A percentile compares a stretch with the other conserved stretches of the same genome.
These are phyloP conservation scores for Suillus discolor DNA, from an alignment of 768 basidiomycete species.

Conservation along the genomic window DNA sequence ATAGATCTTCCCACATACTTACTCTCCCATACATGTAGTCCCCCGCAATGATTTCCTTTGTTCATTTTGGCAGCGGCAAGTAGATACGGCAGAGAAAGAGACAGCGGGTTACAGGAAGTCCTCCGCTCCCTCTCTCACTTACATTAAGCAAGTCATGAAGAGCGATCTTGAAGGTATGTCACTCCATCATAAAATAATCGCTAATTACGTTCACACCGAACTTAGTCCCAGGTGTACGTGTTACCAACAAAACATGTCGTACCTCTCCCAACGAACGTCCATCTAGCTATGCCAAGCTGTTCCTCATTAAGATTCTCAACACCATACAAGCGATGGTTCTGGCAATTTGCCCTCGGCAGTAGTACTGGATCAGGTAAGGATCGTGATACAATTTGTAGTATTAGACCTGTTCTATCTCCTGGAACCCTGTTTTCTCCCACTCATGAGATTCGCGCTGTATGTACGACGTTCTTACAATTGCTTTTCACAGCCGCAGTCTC, in stretches of 20 bases:
- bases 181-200: constrained; percentile 5
- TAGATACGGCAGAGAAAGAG: constrained; percentile 85
- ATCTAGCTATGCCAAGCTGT: constrained; percentile 22
- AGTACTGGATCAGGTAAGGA: constrained; percentile 29
- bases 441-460: constrained; percentile 18
- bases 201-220: constrained; percentile 31
- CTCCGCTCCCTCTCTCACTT: constrained; percentile 86
- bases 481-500: constrained; percentile 9
- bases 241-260: background rate
- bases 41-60: constrained; percentile 81
- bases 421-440: constrained; percentile 4
- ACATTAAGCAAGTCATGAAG: constrained; percentile 99
- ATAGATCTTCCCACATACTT: constrained; percentile 13
- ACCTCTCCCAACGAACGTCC: background rate
- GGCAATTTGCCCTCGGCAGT: constrained; percentile 18
- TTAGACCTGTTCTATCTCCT: constrained; percentile 9
- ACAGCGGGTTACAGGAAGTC: constrained; percentile 90
- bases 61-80: constrained; percentile 89
- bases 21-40: constrained; percentile 69
- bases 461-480: constrained; percentile 13
- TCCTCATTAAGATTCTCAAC: constrained; percentile 27
- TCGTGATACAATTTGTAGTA: background rate
- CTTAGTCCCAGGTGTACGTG: constrained; percentile 28
- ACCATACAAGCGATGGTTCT: constrained; percentile 21
- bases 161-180: constrained; percentile 85